phyloP scores from a whole-genome alignment of 2,329 filamentous ascomycete genomes.

The Xylaria sp. region DNA sequence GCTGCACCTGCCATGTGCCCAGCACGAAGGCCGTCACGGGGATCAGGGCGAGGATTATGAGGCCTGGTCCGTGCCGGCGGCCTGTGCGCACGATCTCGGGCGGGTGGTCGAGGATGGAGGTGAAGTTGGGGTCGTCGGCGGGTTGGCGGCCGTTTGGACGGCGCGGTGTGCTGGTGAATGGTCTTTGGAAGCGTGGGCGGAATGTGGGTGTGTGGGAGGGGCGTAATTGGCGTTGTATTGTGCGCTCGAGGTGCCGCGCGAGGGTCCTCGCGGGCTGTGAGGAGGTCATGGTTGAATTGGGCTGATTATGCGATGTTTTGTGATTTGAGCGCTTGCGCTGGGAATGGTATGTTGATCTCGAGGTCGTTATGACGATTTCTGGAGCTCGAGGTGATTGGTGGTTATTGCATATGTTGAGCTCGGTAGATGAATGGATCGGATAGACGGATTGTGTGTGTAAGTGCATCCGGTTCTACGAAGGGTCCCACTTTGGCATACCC shows the following conservation, averaged over 20 bases:
- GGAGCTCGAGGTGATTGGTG: neutral
- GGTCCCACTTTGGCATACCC: neutral
- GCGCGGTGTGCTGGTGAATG: conserved; percentile 30
- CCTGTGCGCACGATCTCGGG: conserved; percentile 72
- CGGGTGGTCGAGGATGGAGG: conserved; percentile 82
- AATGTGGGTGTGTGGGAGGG: conserved; percentile 11
- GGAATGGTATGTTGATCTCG: neutral
- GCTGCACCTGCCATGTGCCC: conserved; percentile 92
- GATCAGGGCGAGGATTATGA: conserved; percentile 80
- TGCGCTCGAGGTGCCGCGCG: conserved; percentile 24
- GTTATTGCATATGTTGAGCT: neutral
- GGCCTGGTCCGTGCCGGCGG: conserved; percentile 67
- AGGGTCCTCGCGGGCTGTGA: conserved; percentile 23
- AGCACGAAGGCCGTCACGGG: conserved; percentile 85
- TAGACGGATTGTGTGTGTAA: neutral
- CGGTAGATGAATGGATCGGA: neutral
- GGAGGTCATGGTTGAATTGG: conserved; percentile 24
- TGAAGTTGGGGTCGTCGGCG: conserved; percentile 74
- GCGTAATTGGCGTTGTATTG: conserved; percentile 25
- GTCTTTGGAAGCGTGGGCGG: conserved; percentile 1
- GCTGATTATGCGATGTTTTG: neutral
- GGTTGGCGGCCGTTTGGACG: conserved; percentile 34
- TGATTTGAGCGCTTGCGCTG: neutral
- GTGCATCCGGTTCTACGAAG: neutral
- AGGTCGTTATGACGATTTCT: neutral